Evolutionary conservation across 306 rosid species (phyloP), one percentile per base, ranked within the genome.

Genomic region (Arachis hypogaea): DNA sequence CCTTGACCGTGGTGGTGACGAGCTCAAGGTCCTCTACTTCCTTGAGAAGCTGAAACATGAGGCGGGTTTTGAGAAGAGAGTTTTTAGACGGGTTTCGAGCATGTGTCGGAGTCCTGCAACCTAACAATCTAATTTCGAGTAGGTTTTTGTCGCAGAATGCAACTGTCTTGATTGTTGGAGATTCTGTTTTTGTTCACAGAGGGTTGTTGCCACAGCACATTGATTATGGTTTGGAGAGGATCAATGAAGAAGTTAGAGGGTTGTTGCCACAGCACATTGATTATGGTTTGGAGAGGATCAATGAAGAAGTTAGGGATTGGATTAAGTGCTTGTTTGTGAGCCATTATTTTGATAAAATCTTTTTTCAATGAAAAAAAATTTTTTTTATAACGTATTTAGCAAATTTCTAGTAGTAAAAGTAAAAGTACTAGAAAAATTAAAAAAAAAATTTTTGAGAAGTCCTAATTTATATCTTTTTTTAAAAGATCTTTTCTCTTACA

Each of bases 1-100:
- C 9, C 86, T 94, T 18, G 99, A 94, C 85, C 93, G 99, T 6
- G 97, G 96, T 58, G 91, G 87, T 7, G 90, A 88, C 0, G 99
- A 94, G 86, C 75, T 91, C 42, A 88, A 84, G 52, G 89, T 91
- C 66, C 88, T 91, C 42, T 94, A 94, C 54, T 80, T 85, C 49
- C 85, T 94, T 16, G 99, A 94, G 85, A 89, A 89, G 68, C 69
- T 91, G 29, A 83, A 75, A 68, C 95, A 96, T 18, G 90, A 94
- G 71, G 97, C 97, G 0, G 88, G 86, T 87, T 7, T 85, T 85
- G 14, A 84, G 79, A 59, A 2, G 60, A 6, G 88, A 84, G 64
- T 77, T 69, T 5, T 72, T 68, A 0, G 80, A 85, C 5, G 93
- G 93, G 11, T 55, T 94, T 69, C 63, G 93, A 71, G 96, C 99